Base-by-base conservation (phyloP, 495 filamentous ascomycete genomes). In the Penicilliopsis zonata region DNA sequence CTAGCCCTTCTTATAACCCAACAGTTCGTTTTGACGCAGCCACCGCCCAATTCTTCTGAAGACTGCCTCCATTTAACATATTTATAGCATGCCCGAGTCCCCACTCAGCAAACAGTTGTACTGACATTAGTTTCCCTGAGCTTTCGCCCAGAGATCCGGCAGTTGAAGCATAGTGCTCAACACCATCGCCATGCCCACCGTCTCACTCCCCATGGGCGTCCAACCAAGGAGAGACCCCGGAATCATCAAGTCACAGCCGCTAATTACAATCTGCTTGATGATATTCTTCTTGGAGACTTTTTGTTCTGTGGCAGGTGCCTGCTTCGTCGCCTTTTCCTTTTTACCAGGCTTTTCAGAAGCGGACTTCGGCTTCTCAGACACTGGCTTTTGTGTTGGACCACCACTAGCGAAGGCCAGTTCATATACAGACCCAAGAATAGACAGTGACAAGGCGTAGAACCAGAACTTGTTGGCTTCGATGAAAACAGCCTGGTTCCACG, bases 391-490 rank as follows among this genome's bases (percentile, higher is more conserved):
- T n/a, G n/a, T n/a, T n/a, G n/a, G n/a, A n/a, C n/a, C n/a, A n/a
- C n/a, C n/a, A 18, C 15, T 19, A 36, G 18, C 9, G 19, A 16
- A 19, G 37, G 25, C 16, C 38, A 59, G 36, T 0, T 29, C 31
- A 33, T 45, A 50, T 2, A 54, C 9, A 8, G 41, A 32, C 5
- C 54, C 52, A 0, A 42, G 15, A 5, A 64, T 4, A 2, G 58
- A 59, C 18, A 64, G 37, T 5, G 35, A 46, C 3, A 82, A 43
- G 0, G 65, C 61, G 35, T 73, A 71, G 33, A 79, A 70, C 77
- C 77, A 82, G 44, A 78, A 76, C 33, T 67, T 59, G 46, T 78
- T 73, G 3, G 61, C 74, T 41, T 80, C 71, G n/a, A 66, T 31
- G 28, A 53, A 41, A 2, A 60, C 38, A 0, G 31, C 27, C 8